Evolutionary conservation across 2,329 filamentous ascomycete genomes (phyloP), one percentile per base, ranked within the genome.

Genomic region (Dothistroma septosporum): DNA sequence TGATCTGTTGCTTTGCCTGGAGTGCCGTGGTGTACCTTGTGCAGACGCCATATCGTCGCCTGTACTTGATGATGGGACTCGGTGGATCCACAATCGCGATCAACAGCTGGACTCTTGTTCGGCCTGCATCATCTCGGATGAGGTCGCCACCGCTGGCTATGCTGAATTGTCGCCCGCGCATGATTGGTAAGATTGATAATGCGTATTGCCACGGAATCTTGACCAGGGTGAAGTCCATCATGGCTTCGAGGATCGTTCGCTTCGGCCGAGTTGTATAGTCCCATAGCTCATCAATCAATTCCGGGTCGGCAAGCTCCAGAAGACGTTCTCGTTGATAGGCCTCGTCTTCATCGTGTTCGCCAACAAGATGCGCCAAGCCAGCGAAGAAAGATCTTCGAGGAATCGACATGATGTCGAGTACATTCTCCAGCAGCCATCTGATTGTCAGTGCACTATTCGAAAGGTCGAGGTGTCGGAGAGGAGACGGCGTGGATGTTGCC

Each of bases 191-290:
- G 16, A 92, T 81, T 57, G 87, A 85, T 10, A 90, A 81, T 1
- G 88, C 81, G 53, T 87, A 85, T 58, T 88, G 80, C 76, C 87
- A 90, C 0, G 94, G 92, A 1, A 99, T 85, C 63, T 87, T 87
- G 58, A 97, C 88, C 0, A 85, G 88, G 47, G 89, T 84, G 69
- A 99, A 99, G 68, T 99, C 94, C 59, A 93, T 87, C 31, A 99
- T 82, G 3, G 96, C 88, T 76, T 99, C 94, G 6, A 99, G 79
- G 60, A 97, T 96, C 61, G 90, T 95, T 35, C 94, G 87, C 35
- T 92, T 87, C 0, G 93, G 90, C 9, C 94, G 87, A 0, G 92
- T 92, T 0, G 94, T 94, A 73, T 99, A 99, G 76, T 99, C 93
- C 77, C 91, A 97, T 59, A 96, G 87, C 68, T 99, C 94, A 68